Conservation (phyloP, 1,284 basidiomycete species). For the Malassezia pachydermatis region DNA sequence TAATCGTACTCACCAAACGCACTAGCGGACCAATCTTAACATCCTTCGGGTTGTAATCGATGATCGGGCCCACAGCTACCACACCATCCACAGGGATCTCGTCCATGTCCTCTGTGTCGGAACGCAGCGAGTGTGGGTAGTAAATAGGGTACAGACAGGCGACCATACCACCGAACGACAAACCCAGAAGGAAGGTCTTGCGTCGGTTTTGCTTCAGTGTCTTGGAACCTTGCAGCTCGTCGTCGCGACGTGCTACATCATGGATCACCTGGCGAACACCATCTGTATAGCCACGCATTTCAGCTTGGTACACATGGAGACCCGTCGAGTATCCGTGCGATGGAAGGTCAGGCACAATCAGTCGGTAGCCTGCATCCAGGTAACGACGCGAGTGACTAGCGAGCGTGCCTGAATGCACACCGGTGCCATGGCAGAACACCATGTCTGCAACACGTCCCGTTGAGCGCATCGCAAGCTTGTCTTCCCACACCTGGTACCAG, state of each 20-base stretch:
- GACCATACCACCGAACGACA: constrained; percentile 42
- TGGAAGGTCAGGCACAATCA: constrained; percentile 40
- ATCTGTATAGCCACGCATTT: constrained; percentile 26
- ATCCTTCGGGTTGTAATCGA: constrained; percentile 26
- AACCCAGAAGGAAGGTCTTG: constrained; percentile 38
- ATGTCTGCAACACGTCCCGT: constrained; percentile 37
- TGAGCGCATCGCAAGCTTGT: constrained; percentile 22
- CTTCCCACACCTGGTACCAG: constrained; percentile 46
- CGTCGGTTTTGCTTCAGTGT: constrained; percentile 29
- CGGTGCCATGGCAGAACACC: constrained; percentile 42
- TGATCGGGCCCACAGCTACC: constrained; percentile 38
- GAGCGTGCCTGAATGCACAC: constrained; percentile 43
- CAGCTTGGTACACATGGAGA: constrained; percentile 36
- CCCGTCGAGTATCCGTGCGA: constrained; percentile 44
- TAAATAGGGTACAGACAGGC: constrained; percentile 36
- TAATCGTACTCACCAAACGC: constrained; percentile 3
- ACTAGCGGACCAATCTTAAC: constrained; percentile 20
- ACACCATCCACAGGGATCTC: constrained; percentile 42
- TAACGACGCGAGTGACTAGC: constrained; percentile 41
- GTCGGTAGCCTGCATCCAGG: constrained; percentile 39
- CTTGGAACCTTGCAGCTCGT: constrained; percentile 11
- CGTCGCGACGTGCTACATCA: constrained; percentile 36
- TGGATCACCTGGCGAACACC: constrained; percentile 35
- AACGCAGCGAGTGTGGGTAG: constrained; percentile 30
- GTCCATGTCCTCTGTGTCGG: constrained; percentile 21